These are phyloP conservation scores for Chernovozyma sophiae-reginae DNA, from an alignment of 1,139 yeast genomes.

Conservation along the genomic window DNA sequence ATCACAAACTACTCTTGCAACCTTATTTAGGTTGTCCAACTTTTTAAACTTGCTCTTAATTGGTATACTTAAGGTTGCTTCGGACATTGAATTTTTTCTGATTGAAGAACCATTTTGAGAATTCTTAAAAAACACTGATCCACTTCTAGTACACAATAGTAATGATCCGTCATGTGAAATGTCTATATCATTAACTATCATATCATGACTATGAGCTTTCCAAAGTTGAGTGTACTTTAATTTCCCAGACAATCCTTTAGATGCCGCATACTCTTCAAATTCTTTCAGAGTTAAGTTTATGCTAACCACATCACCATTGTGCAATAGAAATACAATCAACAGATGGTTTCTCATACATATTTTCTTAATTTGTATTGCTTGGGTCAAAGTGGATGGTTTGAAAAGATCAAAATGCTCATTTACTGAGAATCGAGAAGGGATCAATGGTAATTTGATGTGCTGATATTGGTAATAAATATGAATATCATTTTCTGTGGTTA, in stretches of 20 bases:
- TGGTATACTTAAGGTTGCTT: slow-evolving; percentile 22
- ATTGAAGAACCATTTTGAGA: slow-evolving; percentile 15
- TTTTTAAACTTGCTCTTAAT: slow-evolving; percentile 49
- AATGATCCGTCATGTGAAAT: slow-evolving; percentile 67
- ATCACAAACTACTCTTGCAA: slow-evolving; percentile 62
- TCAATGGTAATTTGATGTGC: slow-evolving; percentile 46
- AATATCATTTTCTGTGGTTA: slow-evolving; percentile 56
- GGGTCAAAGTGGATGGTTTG: slow-evolving; percentile 47
- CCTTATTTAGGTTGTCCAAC: slow-evolving; percentile 49
- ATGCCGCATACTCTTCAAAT: slow-evolving; percentile 16
- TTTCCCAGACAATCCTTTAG: slow-evolving; percentile 23
- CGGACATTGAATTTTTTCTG: slow-evolving; percentile 33
- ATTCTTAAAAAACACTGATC: slow-evolving; percentile 50
- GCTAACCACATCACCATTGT: slow-evolving; percentile 48
- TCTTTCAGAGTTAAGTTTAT: slow-evolving; percentile 23
- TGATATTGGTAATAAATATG: slow-evolving; percentile 59
- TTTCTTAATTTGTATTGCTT: slow-evolving; percentile 31
- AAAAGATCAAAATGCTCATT: slow-evolving; percentile 48
- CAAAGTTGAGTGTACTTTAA: slow-evolving; percentile 41
- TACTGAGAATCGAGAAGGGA: slow-evolving; percentile 27
- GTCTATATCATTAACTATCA: slow-evolving; percentile 58
- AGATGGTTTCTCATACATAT: slow-evolving; percentile 32
- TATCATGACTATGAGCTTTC: slow-evolving; percentile 51
- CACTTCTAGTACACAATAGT: slow-evolving; percentile 62
- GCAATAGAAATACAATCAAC: slow-evolving; percentile 41